Percentiles rank a stretch among this genome's conserved stretches.
Conservation (phyloP, 1,139 yeast species). For the Geotrichum reessii region DNA sequence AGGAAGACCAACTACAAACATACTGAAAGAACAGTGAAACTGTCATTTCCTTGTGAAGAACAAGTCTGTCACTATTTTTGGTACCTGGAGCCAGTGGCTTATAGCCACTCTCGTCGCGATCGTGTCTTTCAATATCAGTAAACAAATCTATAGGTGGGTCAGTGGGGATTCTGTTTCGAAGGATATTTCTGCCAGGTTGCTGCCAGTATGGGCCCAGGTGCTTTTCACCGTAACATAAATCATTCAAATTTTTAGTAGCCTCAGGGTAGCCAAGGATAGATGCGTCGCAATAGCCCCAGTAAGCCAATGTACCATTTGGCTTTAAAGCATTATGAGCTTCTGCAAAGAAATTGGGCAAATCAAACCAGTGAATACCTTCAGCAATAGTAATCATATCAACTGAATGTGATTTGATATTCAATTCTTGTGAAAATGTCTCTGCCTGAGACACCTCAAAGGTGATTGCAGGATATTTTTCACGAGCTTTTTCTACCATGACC, state of each 20-base stretch:
- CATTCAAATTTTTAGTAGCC: constrained; percentile 41
- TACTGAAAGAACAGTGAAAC: constrained; percentile 41
- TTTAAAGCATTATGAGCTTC: constrained; percentile 49
- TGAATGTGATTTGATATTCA: constrained; percentile 27
- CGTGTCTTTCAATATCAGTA: constrained; percentile 36
- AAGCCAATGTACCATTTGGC: constrained; percentile 60
- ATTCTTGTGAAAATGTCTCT: background rate
- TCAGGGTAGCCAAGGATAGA: constrained; percentile 39
- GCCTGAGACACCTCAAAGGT: constrained; percentile 10
- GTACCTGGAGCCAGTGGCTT: constrained; percentile 15
- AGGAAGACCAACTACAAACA: constrained; percentile 45
- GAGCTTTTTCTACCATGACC: constrained; percentile 56
- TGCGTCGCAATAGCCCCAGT: constrained; percentile 79
- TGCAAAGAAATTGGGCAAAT: constrained; percentile 48
- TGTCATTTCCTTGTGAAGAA: constrained; percentile 25
- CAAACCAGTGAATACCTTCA: constrained; percentile 77
- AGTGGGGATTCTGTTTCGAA: constrained; percentile 39
- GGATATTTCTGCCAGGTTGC: constrained; percentile 59
- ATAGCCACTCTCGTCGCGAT: constrained; percentile 30
- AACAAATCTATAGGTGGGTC: constrained; percentile 43
- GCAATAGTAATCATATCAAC: constrained; percentile 67
- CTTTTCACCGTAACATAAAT: constrained; percentile 42
- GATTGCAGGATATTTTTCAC: constrained; percentile 21
- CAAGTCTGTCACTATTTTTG: constrained; percentile 5
- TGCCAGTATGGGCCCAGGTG: constrained; percentile 69